These are phyloP conservation scores for Carex scoparia DNA, from an alignment of 176 grass and related monocot species.

Conservation along the genomic window DNA sequence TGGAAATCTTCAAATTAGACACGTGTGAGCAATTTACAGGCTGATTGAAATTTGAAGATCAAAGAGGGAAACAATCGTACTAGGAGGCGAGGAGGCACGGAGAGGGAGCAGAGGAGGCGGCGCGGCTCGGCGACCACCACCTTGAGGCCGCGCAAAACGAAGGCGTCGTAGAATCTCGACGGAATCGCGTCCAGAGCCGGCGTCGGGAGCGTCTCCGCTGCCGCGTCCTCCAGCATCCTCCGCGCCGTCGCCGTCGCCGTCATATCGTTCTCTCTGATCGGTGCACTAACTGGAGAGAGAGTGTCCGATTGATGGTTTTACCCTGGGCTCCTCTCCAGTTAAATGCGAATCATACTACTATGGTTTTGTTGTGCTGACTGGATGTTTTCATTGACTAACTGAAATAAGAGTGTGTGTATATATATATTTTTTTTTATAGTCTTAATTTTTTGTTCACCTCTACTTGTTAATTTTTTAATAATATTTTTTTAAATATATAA, in stretches of 20 bases:
- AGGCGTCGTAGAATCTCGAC: conserved; percentile 83
- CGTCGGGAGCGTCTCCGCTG: conserved; percentile 33
- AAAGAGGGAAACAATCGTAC: conserved; percentile 18
- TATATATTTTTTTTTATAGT: no score
- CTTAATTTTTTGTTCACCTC: no score
- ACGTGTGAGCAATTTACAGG: not conserved
- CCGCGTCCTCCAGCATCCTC: conserved; percentile 55
- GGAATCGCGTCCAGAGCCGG: conserved; percentile 34
- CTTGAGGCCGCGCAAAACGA: conserved; percentile 72
- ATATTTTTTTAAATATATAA: no score
- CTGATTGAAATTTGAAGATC: not conserved
- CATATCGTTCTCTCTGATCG: not conserved
- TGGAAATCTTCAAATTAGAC: not conserved
- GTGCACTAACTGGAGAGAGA: not conserved
- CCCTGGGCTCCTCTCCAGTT: no score
- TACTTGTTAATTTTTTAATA: no score
- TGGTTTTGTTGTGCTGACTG: no score
- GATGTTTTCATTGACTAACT: no score
- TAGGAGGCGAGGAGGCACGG: conserved; percentile 74
- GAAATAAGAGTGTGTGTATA: no score
- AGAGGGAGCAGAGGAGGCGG: conserved; percentile 65
- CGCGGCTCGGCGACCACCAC: conserved; percentile 51
- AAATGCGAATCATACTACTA: no score
- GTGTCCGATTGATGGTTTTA: not conserved
- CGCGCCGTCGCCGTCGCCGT: conserved; percentile 31